phyloP scores from a whole-genome alignment of 208 protist genomes.

The Wallacemonas rigidus region DNA sequence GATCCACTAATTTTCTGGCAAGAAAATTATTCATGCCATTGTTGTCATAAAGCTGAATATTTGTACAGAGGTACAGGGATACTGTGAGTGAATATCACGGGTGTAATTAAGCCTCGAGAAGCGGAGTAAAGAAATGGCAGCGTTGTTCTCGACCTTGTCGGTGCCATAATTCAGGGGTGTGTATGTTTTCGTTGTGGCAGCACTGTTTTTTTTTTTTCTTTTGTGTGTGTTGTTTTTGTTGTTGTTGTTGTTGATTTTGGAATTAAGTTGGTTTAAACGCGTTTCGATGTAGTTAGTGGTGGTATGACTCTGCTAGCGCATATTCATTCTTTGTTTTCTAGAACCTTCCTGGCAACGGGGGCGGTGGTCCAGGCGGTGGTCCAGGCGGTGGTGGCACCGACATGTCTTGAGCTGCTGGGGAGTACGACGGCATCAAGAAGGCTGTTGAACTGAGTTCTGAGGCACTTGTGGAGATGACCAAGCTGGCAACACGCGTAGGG shows the following conservation, averaged over 20 bases:
- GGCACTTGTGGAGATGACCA: conserved; percentile 13
- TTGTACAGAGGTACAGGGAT: too few species aligned
- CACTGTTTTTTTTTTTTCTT: not conserved
- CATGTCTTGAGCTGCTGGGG: not conserved
- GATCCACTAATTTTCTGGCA: too few species aligned
- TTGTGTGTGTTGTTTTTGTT: conserved; percentile 9
- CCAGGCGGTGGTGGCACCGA: conserved; percentile 22
- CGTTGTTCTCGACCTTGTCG: too few species aligned
- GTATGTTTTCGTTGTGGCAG: not conserved
- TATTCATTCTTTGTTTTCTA: too few species aligned
- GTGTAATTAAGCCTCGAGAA: too few species aligned
- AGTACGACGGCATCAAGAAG: conserved; percentile 22
- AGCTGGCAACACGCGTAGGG: conserved; percentile 41
- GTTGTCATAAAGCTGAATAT: too few species aligned
- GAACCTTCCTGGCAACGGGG: not conserved
- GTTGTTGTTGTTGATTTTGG: conserved; percentile 14
- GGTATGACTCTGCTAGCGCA: too few species aligned
- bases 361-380: conserved; percentile 17
- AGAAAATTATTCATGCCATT: too few species aligned
- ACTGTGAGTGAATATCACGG: too few species aligned
- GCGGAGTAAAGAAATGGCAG: too few species aligned
- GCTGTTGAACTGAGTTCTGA: not conserved
- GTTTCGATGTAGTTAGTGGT: too few species aligned
- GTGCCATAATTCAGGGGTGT: too few species aligned
- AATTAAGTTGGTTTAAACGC: not conserved